These are phyloP conservation scores for Herpetomonas samuelpessoai DNA, from an alignment of 208 protist species.

Conservation along the genomic window DNA sequence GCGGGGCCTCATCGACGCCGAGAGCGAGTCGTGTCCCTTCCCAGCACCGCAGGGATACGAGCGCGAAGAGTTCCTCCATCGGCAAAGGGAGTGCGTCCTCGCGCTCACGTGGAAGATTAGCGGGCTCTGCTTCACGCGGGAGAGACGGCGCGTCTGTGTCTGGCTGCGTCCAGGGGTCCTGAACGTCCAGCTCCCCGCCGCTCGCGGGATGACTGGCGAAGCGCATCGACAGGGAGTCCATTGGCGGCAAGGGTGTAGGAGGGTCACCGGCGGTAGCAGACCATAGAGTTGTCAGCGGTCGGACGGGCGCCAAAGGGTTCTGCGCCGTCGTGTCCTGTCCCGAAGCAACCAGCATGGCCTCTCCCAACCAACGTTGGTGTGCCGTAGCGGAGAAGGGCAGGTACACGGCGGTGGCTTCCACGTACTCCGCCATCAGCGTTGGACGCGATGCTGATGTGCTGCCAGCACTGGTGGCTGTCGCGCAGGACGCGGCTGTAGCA, in stretches of 20 bases:
- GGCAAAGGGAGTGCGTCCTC: too few relatives aligned
- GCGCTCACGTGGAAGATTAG: too few relatives aligned
- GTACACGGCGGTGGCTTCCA: conserved; percentile 21
- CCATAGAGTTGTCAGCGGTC: too few relatives aligned
- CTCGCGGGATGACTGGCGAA: not conserved
- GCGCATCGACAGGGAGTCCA: not conserved
- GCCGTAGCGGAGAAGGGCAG: not conserved
- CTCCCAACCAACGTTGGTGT: not conserved
- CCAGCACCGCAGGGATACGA: conserved; percentile 28
- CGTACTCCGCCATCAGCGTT: conserved; percentile 17
- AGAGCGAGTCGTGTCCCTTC: conserved; percentile 28
- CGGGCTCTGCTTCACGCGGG: too few relatives aligned
- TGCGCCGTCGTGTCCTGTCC: not conserved
- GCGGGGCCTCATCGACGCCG: conserved; percentile 12
- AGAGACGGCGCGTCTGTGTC: not conserved
- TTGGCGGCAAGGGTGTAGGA: not conserved
- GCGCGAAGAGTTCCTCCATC: conserved; percentile 11
- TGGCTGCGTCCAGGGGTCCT: not conserved
- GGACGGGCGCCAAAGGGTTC: too few relatives aligned
- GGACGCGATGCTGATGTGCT: too few relatives aligned
- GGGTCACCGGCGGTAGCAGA: too few relatives aligned
- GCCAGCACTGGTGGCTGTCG: not conserved
- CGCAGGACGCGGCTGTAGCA: not conserved
- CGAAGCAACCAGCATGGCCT: not conserved
- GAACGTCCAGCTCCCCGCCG: conserved; percentile 1